Base-by-base conservation (phyloP, 768 basidiomycete genomes). In the Hemileccinum impolitum region DNA sequence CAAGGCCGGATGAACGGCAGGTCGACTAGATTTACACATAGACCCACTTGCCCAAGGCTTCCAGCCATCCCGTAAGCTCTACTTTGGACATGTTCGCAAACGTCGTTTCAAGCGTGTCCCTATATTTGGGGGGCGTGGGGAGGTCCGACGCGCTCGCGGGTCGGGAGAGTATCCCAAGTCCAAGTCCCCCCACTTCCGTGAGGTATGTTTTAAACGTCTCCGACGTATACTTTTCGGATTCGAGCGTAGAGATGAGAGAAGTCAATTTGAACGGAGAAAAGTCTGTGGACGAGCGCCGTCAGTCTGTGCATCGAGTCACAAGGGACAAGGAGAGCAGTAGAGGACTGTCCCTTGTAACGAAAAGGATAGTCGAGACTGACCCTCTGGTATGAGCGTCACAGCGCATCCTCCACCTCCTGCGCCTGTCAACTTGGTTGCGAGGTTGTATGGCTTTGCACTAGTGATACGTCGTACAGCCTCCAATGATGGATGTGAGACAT, bases 361-460 rank as follows among this genome's bases (percentile, higher is more conserved):
- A 23, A 23, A 23, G 23, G 39, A 32, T 30, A 23, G 21, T 4
- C 28, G 2, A 1, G 7, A 71, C 85, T 56, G 57, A 94, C 95
- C 81, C 71, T 97, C 94, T 44, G 96, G 96, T 44, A 99, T 77
- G 31, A 98, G 79, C 12, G 94, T 95, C 26, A 98, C 92, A 5
- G 94, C 86, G 63, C 96, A 98, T n/a, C 96, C 96, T 21, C 96
- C 96, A 35, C 96, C 96, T 26, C 96, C 96, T 8, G 96, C 95
- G 36, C 96, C 96, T 7, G 96, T 99, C 48, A 99, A 71, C 73
- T 97, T 96, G n/a, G 93, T 94, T 59, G 82, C 83, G 41, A 98
- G 73, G 10, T 72, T 70, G 70, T 85, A 88, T 8, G 84, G 85
- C 53, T 72, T 62, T 10, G 76, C 74, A 10, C 72, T 68, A 0